Base-by-base conservation (phyloP, 2,329 filamentous ascomycete species). In the Pseudogymnoascus sp. region DNA sequence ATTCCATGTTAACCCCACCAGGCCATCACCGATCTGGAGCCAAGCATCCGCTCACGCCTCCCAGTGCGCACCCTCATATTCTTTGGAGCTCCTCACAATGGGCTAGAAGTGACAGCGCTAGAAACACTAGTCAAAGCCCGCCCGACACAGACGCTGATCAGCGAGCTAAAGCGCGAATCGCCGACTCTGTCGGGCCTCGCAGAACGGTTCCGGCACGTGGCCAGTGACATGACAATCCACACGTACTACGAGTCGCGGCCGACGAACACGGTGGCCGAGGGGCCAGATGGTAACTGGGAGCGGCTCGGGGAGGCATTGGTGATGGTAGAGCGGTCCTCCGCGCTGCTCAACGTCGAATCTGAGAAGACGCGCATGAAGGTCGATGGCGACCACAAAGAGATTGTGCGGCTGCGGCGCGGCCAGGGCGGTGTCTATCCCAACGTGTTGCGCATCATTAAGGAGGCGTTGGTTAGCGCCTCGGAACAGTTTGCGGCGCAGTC, bases 31-130 rank as follows among this genome's bases (percentile, higher is more conserved):
- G 21, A 45, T 27, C 40, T 45, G n/a, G 40, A 45, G 40, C 40
- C 40, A 10, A 25, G 2, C 40, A 45, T 45, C 40, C 40, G 40
- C 40, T 13, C 40, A 4, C 21, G 18, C 10, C 40, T 45, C 40
- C 40, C 21, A 45, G 40, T 45, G 40, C 40, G 40, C 40, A 45
- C 40, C 40, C 40, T 58, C 33, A 58, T 58, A 21, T 58, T 58
- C 33, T 36, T 58, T 15, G 52, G n/a, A 18, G 52, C 33, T 15
- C 52, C 52, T 1, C 52, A 58, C 33, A 33, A 36, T 18, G 52
- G 52, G 27, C 29, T 58, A 0, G 33, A 58, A 2, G 52, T 58
- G 15, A n/a, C 29, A 33, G 52, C 52, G 5, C 4, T 58, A 7
- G 29, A 58, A 10, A 36, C 52, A 33, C 52, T 58, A n/a, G 52